phyloP scores from a whole-genome alignment of 208 protist species.

The Wallacemonas sp. region DNA sequence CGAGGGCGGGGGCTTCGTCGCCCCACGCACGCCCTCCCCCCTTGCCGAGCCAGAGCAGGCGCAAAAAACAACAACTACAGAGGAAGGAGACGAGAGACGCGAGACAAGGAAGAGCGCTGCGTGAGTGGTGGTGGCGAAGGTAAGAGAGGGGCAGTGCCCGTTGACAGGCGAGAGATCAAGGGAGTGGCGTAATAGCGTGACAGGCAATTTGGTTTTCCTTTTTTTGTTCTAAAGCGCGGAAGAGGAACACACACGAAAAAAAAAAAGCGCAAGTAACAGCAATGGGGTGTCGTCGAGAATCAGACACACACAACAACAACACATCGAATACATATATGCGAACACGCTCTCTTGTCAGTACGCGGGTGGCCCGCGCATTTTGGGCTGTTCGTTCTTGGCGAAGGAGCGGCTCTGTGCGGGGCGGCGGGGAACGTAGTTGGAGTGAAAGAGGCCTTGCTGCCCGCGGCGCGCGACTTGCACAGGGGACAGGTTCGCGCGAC shows the following conservation, averaged over 20 bases:
- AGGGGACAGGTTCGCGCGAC: constrained; percentile 68
- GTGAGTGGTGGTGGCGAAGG: no score
- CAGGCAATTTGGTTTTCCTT: no score
- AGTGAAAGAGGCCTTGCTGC: constrained; percentile 63
- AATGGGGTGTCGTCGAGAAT: not conserved
- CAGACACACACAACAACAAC: constrained; percentile 4
- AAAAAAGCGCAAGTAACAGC: not conserved
- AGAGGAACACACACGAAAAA: not conserved
- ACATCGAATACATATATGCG: not conserved
- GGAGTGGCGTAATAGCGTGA: no score
- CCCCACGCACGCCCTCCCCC: no score
- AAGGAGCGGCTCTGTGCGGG: constrained; percentile 71
- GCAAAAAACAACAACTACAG: no score
- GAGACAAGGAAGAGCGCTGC: no score
- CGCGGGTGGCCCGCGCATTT: constrained; percentile 37
- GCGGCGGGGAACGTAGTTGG: constrained; percentile 72
- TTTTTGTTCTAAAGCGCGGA: no score
- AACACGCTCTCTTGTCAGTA: constrained; percentile 28
- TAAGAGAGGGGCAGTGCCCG: no score
- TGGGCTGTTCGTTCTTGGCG: constrained; percentile 37
- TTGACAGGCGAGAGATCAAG: no score
- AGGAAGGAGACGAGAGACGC: no score
- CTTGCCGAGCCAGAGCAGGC: no score
- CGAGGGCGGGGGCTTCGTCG: no score
- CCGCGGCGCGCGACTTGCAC: constrained; percentile 70